A percentile compares a stretch with the other conserved stretches of the same genome.
These are phyloP conservation scores for Xylariales sp. DNA, from an alignment of 2,329 filamentous ascomycete species.

Conservation along the genomic window DNA sequence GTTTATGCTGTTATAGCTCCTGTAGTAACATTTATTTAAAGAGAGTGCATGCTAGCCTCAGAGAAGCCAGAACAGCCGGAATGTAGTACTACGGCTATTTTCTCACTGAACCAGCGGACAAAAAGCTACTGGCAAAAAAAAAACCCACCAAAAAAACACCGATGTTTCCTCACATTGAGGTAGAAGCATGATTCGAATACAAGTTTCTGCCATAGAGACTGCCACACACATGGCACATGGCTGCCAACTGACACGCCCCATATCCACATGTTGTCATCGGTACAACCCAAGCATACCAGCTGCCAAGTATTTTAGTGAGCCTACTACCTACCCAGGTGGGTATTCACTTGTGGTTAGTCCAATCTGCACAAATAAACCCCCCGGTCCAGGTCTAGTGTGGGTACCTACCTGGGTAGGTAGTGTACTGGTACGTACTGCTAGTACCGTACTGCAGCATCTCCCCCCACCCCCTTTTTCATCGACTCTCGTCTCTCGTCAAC, in stretches of 20 bases:
- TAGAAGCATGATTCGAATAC: not conserved
- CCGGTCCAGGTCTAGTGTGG: not conserved
- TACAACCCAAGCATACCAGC: not conserved
- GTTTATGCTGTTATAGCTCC: too few relatives aligned
- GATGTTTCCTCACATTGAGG: not conserved
- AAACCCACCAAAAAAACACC: not conserved
- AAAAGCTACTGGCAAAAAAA: not conserved
- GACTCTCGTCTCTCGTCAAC: conserved; percentile 7
- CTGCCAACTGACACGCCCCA: conserved; percentile 13
- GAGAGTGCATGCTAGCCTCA: too few relatives aligned
- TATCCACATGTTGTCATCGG: not conserved
- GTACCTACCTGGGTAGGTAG: too few relatives aligned
- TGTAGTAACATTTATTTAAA: too few relatives aligned
- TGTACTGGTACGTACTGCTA: not conserved
- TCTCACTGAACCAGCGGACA: not conserved
- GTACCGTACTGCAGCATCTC: not conserved
- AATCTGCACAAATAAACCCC: conserved; percentile 24
- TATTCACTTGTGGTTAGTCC: conserved; percentile 24
- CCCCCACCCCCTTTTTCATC: conserved; percentile 20
- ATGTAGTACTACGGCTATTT: not conserved
- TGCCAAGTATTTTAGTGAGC: conserved; percentile 7
- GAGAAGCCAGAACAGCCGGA: not conserved
- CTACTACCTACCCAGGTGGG: too few relatives aligned
- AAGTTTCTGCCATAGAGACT: not conserved
- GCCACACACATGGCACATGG: not conserved